A percentile compares a stretch with the other conserved stretches of the same genome.
These are phyloP conservation scores for Corchorus olitorius DNA, from an alignment of 345 rosid genomes.

Conservation along the genomic window DNA sequence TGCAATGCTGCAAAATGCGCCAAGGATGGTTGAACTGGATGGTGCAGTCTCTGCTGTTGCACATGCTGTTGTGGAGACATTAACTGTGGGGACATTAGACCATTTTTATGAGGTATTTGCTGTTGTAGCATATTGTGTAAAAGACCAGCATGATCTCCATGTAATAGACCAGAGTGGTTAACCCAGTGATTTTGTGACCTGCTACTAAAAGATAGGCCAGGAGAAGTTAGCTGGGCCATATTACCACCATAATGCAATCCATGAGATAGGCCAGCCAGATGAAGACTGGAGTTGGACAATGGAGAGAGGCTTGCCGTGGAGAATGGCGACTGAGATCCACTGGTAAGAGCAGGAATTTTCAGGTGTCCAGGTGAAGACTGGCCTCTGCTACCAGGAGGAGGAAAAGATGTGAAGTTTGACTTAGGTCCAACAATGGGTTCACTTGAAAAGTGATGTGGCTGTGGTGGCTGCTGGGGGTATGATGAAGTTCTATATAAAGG, in stretches of 20 bases:
- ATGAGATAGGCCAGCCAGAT: conserved; percentile 60
- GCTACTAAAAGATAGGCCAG: conserved; percentile 73
- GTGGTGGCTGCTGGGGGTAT: conserved; percentile 72
- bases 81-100: conserved; percentile 60
- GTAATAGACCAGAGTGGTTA: conserved; percentile 68
- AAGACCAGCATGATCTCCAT: conserved; percentile 66
- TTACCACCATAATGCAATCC: conserved; percentile 66
- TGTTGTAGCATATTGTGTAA: conserved; percentile 69
- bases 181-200: conserved; percentile 76
- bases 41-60: conserved; percentile 63
- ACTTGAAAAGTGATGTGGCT: conserved; percentile 61
- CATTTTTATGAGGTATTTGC: conserved; percentile 65
- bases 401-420: conserved; percentile 79
- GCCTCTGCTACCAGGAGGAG: conserved; percentile 69
- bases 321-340: conserved; percentile 57
- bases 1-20: conserved; percentile 74
- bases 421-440: conserved; percentile 70
- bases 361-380: conserved; percentile 62
- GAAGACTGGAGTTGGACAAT: conserved; percentile 56
- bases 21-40: conserved; percentile 59
- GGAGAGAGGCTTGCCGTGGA: conserved; percentile 65
- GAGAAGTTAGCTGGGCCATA: conserved; percentile 56
- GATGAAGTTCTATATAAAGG: conserved; percentile 89
- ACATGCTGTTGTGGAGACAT: conserved; percentile 63
- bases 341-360: conserved; percentile 49